Evolutionary conservation across 805 yeast genomes (phyloP), one percentile per base, ranked within the genome.

Genomic region (Myxozyma geophila): DNA sequence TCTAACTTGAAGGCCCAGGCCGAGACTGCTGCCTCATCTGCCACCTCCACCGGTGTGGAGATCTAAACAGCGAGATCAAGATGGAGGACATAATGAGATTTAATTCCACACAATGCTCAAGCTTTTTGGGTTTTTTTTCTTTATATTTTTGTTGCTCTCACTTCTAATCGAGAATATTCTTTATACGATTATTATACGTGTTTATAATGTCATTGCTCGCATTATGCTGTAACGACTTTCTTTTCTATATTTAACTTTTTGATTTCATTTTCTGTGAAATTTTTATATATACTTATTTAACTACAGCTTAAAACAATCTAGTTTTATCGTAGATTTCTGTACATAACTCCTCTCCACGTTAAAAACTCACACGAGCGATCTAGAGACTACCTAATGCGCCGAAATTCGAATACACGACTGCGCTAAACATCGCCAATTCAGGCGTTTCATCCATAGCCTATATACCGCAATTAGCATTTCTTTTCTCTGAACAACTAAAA

Each of bases 351-450:
- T 9, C 8, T 13, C 10, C 23, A 44, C 17, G 13, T 17, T n/a
- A 23, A 48, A 28, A 43, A n/a, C 21, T 2, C 19, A 43, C 47
- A 43, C 1, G 9, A 15, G 35, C 1, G 23, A 33, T 49, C 23
- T 35, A n/a, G 33, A 54, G 17, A 44, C 51, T 54, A 4, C 58
- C 58, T 12, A 44, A 17, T 28, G 47, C 47, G 46, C 49, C 75
- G 70, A 89, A 90, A 72, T 91, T 91, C 19, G 96, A 88, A 75
- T 92, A 92, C 8, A 92, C 92, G 69, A 91, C 82, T 4, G 98
- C 98, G 76, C 96, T 87, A 69, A 92, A 82, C 64, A 91, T 97
- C 68, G 90, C 96, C 62, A 92, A 81, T 67, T 87, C 91, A 17
- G 84, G 86, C 39, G 81, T 75, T 63, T 77, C 77, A 68, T 82